Conservation (phyloP, 2,329 filamentous ascomycete species). For the Cryoendolithus antarcticus region DNA sequence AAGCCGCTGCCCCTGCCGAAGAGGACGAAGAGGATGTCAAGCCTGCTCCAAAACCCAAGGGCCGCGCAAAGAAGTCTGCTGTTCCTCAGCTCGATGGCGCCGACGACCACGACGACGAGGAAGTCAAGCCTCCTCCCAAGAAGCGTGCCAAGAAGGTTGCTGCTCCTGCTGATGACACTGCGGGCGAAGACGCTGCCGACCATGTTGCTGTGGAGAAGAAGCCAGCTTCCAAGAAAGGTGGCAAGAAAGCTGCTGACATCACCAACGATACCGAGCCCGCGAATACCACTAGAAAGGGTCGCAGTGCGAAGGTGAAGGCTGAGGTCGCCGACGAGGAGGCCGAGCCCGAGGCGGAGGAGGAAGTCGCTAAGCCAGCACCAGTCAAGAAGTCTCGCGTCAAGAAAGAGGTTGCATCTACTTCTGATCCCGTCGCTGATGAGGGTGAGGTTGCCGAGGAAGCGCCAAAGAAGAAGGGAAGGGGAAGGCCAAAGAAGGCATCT, state of each 20-base stretch:
- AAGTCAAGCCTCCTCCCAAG: conserved; percentile 7
- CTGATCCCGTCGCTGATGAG: conserved; percentile 34
- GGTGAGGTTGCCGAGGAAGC: conserved; percentile 34
- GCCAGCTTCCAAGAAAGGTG: no score
- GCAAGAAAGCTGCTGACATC: no score
- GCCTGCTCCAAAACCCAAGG: conserved; percentile 1
- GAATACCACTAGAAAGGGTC: conserved; percentile 1
- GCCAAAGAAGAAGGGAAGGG: conserved; percentile 18
- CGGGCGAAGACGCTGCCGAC: conserved; percentile 32
- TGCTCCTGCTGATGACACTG: conserved; percentile 31
- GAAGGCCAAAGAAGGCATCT: conserved; percentile 19
- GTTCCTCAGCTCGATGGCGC: conserved; percentile 11
- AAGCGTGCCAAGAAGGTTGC: conserved; percentile 14
- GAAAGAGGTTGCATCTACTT: conserved; percentile 10
- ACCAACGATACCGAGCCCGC: conserved; percentile 28
- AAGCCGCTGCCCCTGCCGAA: conserved; percentile 2
- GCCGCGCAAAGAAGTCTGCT: conserved; percentile 8
- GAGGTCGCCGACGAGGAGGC: conserved; percentile 39
- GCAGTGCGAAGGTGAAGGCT: conserved; percentile 25
- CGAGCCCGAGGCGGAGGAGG: conserved; percentile 30
- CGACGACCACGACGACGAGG: conserved; percentile 17
- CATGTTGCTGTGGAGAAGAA: no score
- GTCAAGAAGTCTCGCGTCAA: conserved; percentile 14
- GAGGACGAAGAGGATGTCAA: conserved; percentile 1
- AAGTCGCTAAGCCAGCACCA: conserved; percentile 26